A percentile compares a stretch with the other conserved stretches of the same genome.
phyloP scores from a whole-genome alignment of 306 rosid genomes.

The Prunus padus region DNA sequence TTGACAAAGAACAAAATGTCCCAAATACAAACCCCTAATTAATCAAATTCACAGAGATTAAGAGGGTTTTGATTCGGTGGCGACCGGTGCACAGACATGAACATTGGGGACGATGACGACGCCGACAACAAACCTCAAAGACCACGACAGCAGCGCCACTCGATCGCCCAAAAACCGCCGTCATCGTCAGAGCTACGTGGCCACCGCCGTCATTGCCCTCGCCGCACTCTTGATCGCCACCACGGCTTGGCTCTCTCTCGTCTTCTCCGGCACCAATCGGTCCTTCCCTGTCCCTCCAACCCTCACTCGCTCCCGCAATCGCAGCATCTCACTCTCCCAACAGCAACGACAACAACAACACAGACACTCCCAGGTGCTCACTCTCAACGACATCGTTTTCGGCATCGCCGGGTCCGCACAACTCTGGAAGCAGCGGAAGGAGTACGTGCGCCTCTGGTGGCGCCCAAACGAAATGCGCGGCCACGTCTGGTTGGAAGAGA shows the following conservation, averaged over 20 bases:
- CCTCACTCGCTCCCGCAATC: slow-evolving; percentile 19
- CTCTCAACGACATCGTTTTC: slow-evolving; percentile 57
- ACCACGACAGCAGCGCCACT: slow-evolving; percentile 29
- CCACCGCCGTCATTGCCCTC: slow-evolving; percentile 44
- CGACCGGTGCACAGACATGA: slow-evolving; percentile 24
- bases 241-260: slow-evolving; percentile 64
- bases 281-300: slow-evolving; percentile 6
- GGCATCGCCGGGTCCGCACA: slow-evolving; percentile 78
- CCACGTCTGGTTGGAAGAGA: slow-evolving; percentile 76
- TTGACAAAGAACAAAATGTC: background rate
- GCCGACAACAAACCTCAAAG: slow-evolving; percentile 12
- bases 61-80: background rate
- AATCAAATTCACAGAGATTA: background rate
- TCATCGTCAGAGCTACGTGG: slow-evolving; percentile 42
- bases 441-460: slow-evolving; percentile 73
- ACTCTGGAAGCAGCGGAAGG: slow-evolving; percentile 66
- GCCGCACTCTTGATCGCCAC: slow-evolving; percentile 61
- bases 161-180: slow-evolving; percentile 28
- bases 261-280: slow-evolving; percentile 49
- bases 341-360: background rate
- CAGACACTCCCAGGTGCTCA: slow-evolving; percentile 27
- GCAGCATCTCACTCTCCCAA: background rate
- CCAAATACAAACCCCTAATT: background rate
- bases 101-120: slow-evolving; percentile 12
- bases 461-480: slow-evolving; percentile 68